Conservation (phyloP, 306 rosid genomes). For the Begonia loranthoides region DNA sequence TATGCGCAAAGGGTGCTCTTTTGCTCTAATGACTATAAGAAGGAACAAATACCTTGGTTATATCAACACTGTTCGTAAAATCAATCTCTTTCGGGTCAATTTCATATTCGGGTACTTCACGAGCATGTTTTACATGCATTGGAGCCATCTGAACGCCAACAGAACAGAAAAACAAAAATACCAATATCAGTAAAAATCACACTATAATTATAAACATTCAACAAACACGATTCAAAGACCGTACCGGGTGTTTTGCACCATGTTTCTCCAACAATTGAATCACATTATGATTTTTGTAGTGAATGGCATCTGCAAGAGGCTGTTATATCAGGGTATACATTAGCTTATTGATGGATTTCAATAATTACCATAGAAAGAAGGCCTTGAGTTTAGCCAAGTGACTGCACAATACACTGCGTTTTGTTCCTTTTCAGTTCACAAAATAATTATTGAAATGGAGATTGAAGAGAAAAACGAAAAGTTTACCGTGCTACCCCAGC, state of each 20-base stretch:
- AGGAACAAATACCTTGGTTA: conserved; percentile 47
- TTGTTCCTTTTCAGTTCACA: too few relatives aligned
- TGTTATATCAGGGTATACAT: conserved; percentile 21
- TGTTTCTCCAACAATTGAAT: conserved; percentile 70
- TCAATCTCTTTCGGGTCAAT: conserved; percentile 79
- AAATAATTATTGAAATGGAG: too few relatives aligned
- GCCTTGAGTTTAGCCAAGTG: neutral
- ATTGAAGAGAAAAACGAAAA: too few relatives aligned
- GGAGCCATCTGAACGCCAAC: conserved; percentile 50
- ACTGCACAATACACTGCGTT: too few relatives aligned
- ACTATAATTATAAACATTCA: too few relatives aligned
- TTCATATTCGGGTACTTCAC: conserved; percentile 93
- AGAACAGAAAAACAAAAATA: conserved; percentile 3
- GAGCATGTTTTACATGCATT: conserved; percentile 67
- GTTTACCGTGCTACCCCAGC: conserved; percentile 89
- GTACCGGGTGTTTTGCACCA: conserved; percentile 69
- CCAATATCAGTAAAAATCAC: conserved; percentile 1
- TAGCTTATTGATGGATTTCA: neutral
- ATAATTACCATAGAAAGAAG: neutral
- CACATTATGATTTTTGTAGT: conserved; percentile 58
- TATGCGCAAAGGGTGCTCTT: too few relatives aligned
- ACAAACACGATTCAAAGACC: conserved; percentile 5
- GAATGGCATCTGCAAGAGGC: conserved; percentile 92
- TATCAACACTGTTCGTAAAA: conserved; percentile 62
- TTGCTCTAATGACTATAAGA: too few relatives aligned